Conservation (phyloP, 805 yeast genomes). For the Candida incommunis region DNA sequence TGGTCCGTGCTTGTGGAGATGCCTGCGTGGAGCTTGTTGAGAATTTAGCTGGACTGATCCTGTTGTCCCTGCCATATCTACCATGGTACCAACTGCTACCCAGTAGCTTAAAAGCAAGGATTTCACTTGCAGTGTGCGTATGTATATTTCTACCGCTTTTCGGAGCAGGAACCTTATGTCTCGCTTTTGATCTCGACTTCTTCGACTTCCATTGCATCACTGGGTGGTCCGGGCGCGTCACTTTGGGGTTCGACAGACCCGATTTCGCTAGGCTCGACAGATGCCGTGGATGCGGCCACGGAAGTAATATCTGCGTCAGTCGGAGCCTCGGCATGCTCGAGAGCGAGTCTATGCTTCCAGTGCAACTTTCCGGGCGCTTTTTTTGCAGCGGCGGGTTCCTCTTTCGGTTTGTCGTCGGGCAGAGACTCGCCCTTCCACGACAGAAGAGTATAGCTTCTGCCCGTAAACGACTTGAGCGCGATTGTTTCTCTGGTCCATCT, state of each 20-base stretch:
- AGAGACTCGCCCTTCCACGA: conserved; percentile 27
- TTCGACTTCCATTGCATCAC: neutral
- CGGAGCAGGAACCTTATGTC: neutral
- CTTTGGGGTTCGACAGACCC: neutral
- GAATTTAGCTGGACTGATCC: too few species aligned
- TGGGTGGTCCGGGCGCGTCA: neutral
- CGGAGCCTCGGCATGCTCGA: neutral
- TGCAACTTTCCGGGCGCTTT: too few species aligned
- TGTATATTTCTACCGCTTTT: too few species aligned
- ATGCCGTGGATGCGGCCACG: too few species aligned
- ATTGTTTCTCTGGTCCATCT: conserved; percentile 30
- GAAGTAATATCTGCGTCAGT: too few species aligned
- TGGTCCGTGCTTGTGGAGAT: too few species aligned
- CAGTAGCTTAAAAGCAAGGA: too few species aligned
- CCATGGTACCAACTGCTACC: too few species aligned
- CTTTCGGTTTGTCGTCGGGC: conserved; percentile 1
- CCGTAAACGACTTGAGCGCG: conserved; percentile 31
- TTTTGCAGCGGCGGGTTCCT: conserved; percentile 2
- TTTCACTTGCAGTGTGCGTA: too few species aligned
- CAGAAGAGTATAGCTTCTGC: conserved; percentile 23
- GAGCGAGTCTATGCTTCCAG: too few species aligned
- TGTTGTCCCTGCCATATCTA: too few species aligned
- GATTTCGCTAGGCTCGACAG: neutral
- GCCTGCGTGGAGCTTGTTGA: too few species aligned
- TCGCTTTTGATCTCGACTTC: neutral